Evolutionary conservation across 202 grass and related monocot species (phyloP).

Genomic region (Musa balbisiana): DNA sequence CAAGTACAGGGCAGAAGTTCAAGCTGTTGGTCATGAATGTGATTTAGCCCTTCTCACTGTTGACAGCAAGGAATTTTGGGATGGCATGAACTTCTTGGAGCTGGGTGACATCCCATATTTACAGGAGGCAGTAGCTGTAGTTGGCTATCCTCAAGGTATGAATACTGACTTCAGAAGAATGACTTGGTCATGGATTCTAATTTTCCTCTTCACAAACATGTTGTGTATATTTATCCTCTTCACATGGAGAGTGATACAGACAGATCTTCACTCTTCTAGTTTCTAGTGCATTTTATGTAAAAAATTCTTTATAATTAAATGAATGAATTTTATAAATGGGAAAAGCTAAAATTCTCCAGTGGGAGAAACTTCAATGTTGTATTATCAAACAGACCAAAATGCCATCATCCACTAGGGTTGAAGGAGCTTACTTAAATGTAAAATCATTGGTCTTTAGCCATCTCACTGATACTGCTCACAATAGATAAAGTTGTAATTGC

Average conservation of each 20-base stretch:
- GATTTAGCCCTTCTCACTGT: conserved; percentile 84
- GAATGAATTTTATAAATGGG: too few relatives aligned
- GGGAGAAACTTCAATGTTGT: too few relatives aligned
- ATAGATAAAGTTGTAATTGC: too few relatives aligned
- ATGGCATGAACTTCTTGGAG: conserved; percentile 85
- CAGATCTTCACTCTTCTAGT: too few relatives aligned
- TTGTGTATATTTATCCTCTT: not conserved
- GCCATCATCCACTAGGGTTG: too few relatives aligned
- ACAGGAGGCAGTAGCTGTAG: conserved; percentile 93
- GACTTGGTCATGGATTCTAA: conserved; percentile 7
- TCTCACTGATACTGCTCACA: too few relatives aligned
- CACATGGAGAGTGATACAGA: not conserved
- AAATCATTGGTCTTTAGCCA: too few relatives aligned
- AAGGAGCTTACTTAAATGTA: too few relatives aligned
- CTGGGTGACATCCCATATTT: conserved; percentile 88
- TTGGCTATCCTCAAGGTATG: conserved; percentile 93
- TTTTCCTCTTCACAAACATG: not conserved
- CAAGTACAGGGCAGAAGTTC: conserved; percentile 87
- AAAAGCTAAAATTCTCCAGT: too few relatives aligned
- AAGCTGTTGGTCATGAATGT: conserved; percentile 84
- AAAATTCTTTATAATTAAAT: too few relatives aligned
- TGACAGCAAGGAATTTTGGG: conserved; percentile 86
- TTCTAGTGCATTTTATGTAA: too few relatives aligned
- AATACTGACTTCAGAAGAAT: conserved; percentile 10
- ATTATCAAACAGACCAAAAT: too few relatives aligned